Conservation (phyloP, 2,329 filamentous ascomycete genomes). For the Raffaelea albimanens region DNA sequence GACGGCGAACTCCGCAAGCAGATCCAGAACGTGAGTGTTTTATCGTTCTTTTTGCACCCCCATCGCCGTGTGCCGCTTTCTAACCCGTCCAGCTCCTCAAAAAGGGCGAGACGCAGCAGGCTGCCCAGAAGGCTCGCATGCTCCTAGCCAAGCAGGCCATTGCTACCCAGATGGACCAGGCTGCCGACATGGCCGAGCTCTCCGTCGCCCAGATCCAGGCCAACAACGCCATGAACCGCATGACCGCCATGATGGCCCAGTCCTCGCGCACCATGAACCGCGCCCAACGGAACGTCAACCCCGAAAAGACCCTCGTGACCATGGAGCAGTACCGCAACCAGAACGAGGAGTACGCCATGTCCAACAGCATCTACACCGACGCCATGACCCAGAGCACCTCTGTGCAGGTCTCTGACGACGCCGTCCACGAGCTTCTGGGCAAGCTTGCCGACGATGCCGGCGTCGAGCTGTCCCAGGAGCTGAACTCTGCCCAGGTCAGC, state of each 20-base stretch:
- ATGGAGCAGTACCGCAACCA: constrained; percentile 53
- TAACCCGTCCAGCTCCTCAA: constrained; percentile 36
- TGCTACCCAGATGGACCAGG: constrained; percentile 54
- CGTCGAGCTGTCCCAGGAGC: constrained; percentile 69
- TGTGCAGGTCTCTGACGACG: constrained; percentile 66
- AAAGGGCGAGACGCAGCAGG: constrained; percentile 54
- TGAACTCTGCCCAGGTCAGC: constrained; percentile 47
- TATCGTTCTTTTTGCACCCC: neutral
- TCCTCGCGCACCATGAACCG: constrained; percentile 48
- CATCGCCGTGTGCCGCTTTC: neutral
- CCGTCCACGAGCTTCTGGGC: constrained; percentile 75
- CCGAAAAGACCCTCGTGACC: constrained; percentile 50
- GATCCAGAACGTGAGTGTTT: constrained; percentile 40
- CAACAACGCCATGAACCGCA: constrained; percentile 56
- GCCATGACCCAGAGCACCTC: constrained; percentile 71
- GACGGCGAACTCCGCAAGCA: constrained; percentile 53
- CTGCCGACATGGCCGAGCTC: constrained; percentile 55
- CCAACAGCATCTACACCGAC: constrained; percentile 72
- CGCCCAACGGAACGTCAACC: constrained; percentile 49
- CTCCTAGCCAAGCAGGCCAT: constrained; percentile 52
- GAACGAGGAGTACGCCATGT: constrained; percentile 56
- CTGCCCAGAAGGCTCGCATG: constrained; percentile 55
- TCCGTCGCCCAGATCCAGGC: constrained; percentile 53
- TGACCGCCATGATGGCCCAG: constrained; percentile 55
- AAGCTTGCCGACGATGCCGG: constrained; percentile 85